Percentiles rank a stretch among this genome's conserved stretches.
These are phyloP conservation scores for Dothistroma pini DNA, from an alignment of 2,329 filamentous ascomycete species.

Conservation along the genomic window DNA sequence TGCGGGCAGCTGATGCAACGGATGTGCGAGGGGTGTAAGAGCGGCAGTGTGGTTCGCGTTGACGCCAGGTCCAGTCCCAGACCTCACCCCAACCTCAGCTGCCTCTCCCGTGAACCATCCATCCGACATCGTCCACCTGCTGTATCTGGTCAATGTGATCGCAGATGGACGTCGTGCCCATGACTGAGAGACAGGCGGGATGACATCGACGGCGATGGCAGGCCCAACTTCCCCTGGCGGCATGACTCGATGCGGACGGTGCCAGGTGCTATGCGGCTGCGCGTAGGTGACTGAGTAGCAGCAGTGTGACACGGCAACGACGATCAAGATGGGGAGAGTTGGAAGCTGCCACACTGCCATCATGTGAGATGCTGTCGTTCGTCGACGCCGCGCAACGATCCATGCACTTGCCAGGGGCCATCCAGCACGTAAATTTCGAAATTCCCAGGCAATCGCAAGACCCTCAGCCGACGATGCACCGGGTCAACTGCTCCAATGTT, in stretches of 20 bases:
- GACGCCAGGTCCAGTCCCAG: background rate
- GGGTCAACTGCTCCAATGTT: constrained; percentile 1
- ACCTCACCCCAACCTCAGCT: background rate
- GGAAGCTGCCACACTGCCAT: background rate
- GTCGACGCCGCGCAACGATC: background rate
- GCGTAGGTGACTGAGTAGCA: background rate
- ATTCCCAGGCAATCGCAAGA: background rate
- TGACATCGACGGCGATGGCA: constrained; percentile 1
- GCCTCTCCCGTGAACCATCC: background rate
- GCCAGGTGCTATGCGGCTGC: background rate
- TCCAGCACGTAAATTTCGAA: constrained; percentile 3
- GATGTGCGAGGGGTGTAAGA: background rate
- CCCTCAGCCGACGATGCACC: background rate
- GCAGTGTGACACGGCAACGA: background rate
- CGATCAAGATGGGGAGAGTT: background rate
- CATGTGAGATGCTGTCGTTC: background rate
- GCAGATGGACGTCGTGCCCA: background rate
- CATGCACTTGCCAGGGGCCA: background rate
- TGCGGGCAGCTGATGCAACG: background rate
- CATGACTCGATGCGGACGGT: background rate
- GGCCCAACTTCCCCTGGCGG: background rate
- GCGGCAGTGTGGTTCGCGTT: background rate
- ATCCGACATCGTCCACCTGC: background rate
- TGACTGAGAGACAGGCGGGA: background rate
- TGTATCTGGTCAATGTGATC: background rate